Evolutionary conservation across 352 stramenopile species (phyloP), one percentile per base, ranked within the genome.

Genomic region (Pythium apleroticum): DNA sequence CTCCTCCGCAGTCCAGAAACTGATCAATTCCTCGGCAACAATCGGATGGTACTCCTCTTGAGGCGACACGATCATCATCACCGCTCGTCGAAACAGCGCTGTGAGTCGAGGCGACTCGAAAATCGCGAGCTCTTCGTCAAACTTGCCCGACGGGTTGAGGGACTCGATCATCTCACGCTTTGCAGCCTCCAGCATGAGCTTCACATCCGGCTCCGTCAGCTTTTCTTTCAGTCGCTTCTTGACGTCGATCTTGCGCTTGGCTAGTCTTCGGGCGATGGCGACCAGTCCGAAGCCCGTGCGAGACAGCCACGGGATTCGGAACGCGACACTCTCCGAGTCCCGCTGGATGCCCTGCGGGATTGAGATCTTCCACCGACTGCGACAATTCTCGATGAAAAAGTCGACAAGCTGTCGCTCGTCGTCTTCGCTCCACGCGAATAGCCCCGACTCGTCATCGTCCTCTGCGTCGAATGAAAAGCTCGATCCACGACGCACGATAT

Each of bases 1-100:
- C 33, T 95, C 84, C 12, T 86, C 63, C 6, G 78, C 75, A 2
- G 60, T 80, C 86, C 86, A 95, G 31, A 81, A 82, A n/a, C 80
- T 88, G n/a, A 93, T 89, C 22, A 95, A 68, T 53, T 92, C 80
- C 65, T 95, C 86, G 27, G 84, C 86, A 0, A 92, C 84, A 24
- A 95, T 73, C 9, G 86, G 81, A 15, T 92, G 78, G 58, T 95
- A 95, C 43, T 91, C 81, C 48, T 76, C 67, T 62, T 86, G 71
- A 6, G 86, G 80, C 6, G 78, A 89, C 33, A 90, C 71, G 7
- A 93, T 80, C 73, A 95, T 89, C 83, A 93, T 90, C 30, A 95
- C 75, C 0, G 86, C 86, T 7, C 83, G 81, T 17, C 81, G 81
- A 60, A 93, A 92, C 22, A 95, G 71, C 14, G 86, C 83, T 20